These are phyloP conservation scores for Mucuna pruriens DNA, from an alignment of 306 rosid species.

Conservation along the genomic window DNA sequence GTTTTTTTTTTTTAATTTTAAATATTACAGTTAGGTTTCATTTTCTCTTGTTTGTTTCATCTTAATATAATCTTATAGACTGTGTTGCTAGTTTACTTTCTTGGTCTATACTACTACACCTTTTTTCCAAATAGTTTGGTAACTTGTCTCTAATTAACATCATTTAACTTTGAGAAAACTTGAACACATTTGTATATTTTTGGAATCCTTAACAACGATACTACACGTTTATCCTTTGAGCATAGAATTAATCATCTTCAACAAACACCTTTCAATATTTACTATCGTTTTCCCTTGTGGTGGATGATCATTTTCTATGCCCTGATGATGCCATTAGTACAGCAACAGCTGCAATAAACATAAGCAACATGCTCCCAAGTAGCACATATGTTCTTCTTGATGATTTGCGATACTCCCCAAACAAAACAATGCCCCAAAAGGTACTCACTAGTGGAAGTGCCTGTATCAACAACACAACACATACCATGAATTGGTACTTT, in stretches of 20 bases:
- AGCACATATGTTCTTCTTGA: slow-evolving; percentile 70
- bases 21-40: not conserved
- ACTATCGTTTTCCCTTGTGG: not conserved
- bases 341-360: slow-evolving; percentile 79
- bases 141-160: not conserved
- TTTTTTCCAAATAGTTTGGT: not conserved
- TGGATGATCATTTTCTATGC: slow-evolving; percentile 59
- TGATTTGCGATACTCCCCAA: slow-evolving; percentile 85
- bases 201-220: not conserved
- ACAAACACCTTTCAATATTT: not conserved
- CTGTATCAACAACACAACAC: slow-evolving; percentile 43
- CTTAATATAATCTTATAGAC: no score
- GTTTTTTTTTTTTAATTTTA: not conserved
- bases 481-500: not conserved
- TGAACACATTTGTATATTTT: not conserved
- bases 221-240: not conserved
- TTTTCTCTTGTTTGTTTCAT: not conserved
- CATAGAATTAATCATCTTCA: not conserved
- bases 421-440: slow-evolving; percentile 79
- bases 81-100: not conserved
- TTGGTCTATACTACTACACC: not conserved
- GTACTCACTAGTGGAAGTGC: slow-evolving; percentile 97
- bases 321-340: slow-evolving; percentile 87
- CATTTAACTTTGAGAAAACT: not conserved
- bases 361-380: slow-evolving; percentile 67